Percentiles rank a stretch among this genome's conserved stretches.
Conservation (phyloP, 2,329 filamentous ascomycete species). For the Fusarium veterinarium region DNA sequence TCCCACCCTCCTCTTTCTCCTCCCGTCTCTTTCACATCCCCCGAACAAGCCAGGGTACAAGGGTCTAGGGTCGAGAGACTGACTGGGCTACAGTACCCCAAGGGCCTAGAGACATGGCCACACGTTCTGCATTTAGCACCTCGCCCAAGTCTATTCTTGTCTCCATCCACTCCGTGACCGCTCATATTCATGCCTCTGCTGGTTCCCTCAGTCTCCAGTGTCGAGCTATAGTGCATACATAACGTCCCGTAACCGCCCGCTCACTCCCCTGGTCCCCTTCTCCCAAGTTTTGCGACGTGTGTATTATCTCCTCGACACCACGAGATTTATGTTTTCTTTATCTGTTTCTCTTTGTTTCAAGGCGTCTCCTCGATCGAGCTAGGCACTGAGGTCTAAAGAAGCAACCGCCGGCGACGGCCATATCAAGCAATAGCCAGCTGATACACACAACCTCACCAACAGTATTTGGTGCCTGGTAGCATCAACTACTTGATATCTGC, state of each 20-base stretch:
- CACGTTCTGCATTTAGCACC: conserved; percentile 30
- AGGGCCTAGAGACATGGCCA: conserved; percentile 32
- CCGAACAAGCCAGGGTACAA: conserved; percentile 30
- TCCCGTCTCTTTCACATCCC: conserved; percentile 20
- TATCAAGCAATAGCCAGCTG: conserved; percentile 27
- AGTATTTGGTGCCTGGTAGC: conserved; percentile 32
- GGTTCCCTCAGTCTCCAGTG: conserved; percentile 36
- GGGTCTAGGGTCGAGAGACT: conserved; percentile 33
- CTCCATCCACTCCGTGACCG: conserved; percentile 41
- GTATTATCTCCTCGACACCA: conserved; percentile 49
- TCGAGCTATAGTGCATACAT: conserved; percentile 56
- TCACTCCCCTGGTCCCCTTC: conserved; percentile 47
- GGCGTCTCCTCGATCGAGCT: conserved; percentile 39
- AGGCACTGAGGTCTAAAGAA: conserved; percentile 41
- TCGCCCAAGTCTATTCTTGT: conserved; percentile 44
- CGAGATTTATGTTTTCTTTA: conserved; percentile 47
- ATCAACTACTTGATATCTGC: conserved; percentile 17
- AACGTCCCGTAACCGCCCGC: conserved; percentile 61
- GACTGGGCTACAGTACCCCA: conserved; percentile 29
- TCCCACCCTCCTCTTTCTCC: conserved; percentile 34
- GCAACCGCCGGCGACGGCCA: conserved; percentile 55
- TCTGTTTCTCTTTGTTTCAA: conserved; percentile 46
- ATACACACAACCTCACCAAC: conserved; percentile 31
- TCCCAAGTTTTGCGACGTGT: conserved; percentile 57
- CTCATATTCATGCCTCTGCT: conserved; percentile 32